Base-by-base conservation (phyloP, 1,284 basidiomycete genomes). In the Tranzscheliella williamsii region DNA sequence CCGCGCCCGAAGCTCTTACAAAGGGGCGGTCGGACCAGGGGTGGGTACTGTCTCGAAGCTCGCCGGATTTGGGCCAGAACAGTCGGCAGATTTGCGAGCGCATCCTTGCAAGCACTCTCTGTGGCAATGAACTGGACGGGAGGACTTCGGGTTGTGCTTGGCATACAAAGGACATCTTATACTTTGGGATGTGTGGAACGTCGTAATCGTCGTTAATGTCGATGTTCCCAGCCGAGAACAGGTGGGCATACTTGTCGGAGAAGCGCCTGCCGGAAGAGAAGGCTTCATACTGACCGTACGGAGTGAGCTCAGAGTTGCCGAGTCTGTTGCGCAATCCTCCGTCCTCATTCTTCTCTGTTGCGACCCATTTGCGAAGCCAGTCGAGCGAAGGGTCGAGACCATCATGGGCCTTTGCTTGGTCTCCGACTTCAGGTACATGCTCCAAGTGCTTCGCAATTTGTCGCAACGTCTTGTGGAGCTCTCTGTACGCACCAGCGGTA, bases 281-380 rank as follows among this genome's bases (percentile, higher is more conserved):
- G 2, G 60, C 60, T 20, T 63, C 60, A 33, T 39, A 63, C 38
- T 63, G 60, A 3, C 60, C 60, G n/a, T 48, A 63, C 4, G 60
- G 60, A 0, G 49, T 53, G 31, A 63, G 39, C 36, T 63, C 60
- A 2, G 60, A 56, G 33, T 63, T 57, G 29, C 60, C 60, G 15
- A 63, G 38, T 3, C 52, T 40, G n/a, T 57, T 57, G 16, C 53
- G 40, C 36, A 63, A 18, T 2, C 60, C 60, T 6, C 60, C 60
- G 27, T 63, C 60, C 17, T 52, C 48, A 5, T 12, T 38, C 45
- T 46, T 52, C n/a, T 56, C 50, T 3, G 48, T 5, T 9, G 45
- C 26, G 2, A 51, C 44, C 53, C 53, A 63, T 3, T 49, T 37
- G 15, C 60, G 34, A n/a, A 63, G 36, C 53, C 52, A 63, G 11